A percentile compares a stretch with the other conserved stretches of the same genome.
These are phyloP conservation scores for Fonsecaea nubica DNA, from an alignment of 2,329 filamentous ascomycete species.

Conservation along the genomic window DNA sequence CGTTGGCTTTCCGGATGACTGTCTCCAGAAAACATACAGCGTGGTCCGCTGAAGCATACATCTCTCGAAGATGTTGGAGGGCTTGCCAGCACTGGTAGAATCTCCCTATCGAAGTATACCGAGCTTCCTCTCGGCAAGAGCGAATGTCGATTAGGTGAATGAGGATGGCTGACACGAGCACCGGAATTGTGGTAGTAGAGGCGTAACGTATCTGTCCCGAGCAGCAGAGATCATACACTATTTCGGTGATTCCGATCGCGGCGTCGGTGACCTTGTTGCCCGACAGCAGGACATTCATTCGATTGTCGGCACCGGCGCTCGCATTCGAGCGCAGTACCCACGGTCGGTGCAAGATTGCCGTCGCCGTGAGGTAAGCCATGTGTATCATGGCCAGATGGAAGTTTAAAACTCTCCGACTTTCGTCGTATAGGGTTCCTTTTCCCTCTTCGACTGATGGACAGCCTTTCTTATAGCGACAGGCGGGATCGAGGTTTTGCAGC, in stretches of 20 bases:
- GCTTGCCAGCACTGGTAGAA: slow-evolving; percentile 92
- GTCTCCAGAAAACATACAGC: slow-evolving; percentile 89
- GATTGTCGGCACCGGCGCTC: slow-evolving; percentile 55
- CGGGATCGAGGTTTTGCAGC: no score
- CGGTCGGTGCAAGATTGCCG: slow-evolving; percentile 86
- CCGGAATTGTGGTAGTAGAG: slow-evolving; percentile 86
- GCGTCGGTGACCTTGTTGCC: slow-evolving; percentile 81
- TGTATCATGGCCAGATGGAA: slow-evolving; percentile 82
- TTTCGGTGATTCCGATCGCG: slow-evolving; percentile 81
- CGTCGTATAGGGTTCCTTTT: no score
- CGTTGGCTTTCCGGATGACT: slow-evolving; percentile 83
- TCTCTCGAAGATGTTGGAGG: slow-evolving; percentile 82
- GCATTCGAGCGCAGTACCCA: slow-evolving; percentile 81
- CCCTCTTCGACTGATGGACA: no score
- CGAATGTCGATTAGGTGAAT: slow-evolving; percentile 93
- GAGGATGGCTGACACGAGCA: slow-evolving; percentile 87
- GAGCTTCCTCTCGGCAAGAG: slow-evolving; percentile 73
- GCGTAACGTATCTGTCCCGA: slow-evolving; percentile 76
- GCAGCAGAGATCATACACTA: slow-evolving; percentile 75
- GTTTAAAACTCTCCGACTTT: slow-evolving; percentile 41
- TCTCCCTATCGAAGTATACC: slow-evolving; percentile 75
- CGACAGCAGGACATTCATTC: slow-evolving; percentile 79
- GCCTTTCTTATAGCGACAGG: no score
- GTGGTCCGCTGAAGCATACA: slow-evolving; percentile 89
- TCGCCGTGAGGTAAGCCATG: slow-evolving; percentile 90